These are phyloP conservation scores for Candida silvatica DNA, from an alignment of 805 yeast species.

Conservation along the genomic window DNA sequence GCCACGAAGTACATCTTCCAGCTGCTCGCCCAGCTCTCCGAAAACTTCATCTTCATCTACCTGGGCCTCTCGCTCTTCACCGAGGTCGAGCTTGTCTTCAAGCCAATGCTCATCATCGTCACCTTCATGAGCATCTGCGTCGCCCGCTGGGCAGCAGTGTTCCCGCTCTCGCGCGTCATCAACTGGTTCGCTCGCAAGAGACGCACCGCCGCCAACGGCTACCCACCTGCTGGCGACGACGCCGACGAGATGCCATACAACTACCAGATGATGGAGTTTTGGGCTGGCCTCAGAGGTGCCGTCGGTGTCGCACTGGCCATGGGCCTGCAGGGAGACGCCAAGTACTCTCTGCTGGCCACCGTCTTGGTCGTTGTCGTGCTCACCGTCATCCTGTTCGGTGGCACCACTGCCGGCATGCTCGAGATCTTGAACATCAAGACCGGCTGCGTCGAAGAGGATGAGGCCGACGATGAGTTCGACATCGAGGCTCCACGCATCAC, in stretches of 20 bases:
- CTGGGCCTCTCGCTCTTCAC: slow-evolving; percentile 92
- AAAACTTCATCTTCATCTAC: slow-evolving; percentile 93
- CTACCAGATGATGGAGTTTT: slow-evolving; percentile 97
- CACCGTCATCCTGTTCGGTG: slow-evolving; percentile 94
- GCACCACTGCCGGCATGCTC: slow-evolving; percentile 97
- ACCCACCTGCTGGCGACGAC: slow-evolving; percentile 20
- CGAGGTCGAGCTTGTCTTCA: slow-evolving; percentile 90
- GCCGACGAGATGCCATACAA: slow-evolving; percentile 91
- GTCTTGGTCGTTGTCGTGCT: slow-evolving; percentile 93
- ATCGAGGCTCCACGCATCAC: slow-evolving; percentile 54
- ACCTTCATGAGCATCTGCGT: slow-evolving; percentile 87
- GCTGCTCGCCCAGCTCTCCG: slow-evolving; percentile 87
- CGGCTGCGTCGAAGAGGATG: slow-evolving; percentile 78
- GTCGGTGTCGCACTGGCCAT: slow-evolving; percentile 98
- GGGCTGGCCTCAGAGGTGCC: slow-evolving; percentile 99
- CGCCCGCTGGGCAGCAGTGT: slow-evolving; percentile 95
- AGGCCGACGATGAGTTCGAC: slow-evolving; percentile 92
- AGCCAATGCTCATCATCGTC: slow-evolving; percentile 85
- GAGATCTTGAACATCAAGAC: slow-evolving; percentile 89
- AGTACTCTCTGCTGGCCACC: slow-evolving; percentile 83
- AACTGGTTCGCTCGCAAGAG: slow-evolving; percentile 69
- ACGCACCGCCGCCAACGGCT: slow-evolving; percentile 37
- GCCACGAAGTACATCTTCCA: slow-evolving; percentile 95
- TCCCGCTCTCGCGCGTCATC: slow-evolving; percentile 80
- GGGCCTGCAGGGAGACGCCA: slow-evolving; percentile 93